Conservation (phyloP, 345 rosid species). For the Ailanthus altissimus region DNA sequence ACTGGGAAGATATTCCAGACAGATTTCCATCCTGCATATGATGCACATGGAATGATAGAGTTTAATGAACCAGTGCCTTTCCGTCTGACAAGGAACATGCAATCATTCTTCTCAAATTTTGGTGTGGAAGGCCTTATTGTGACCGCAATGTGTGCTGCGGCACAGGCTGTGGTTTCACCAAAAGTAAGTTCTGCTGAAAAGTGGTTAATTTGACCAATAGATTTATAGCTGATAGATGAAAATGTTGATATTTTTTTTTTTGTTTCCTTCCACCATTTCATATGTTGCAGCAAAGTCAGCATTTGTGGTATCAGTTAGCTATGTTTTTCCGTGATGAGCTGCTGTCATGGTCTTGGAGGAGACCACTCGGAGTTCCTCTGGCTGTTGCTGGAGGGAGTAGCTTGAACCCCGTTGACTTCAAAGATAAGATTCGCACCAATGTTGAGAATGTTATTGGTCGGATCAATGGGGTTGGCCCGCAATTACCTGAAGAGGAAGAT, state of each 20-base stretch:
- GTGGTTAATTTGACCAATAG: background rate
- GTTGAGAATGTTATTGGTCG: conserved; percentile 74
- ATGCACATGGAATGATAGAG: conserved; percentile 84
- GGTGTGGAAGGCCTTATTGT: conserved; percentile 97
- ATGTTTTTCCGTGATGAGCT: conserved; percentile 99
- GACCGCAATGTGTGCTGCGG: conserved; percentile 91
- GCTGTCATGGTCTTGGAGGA: conserved; percentile 93
- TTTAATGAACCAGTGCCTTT: conserved; percentile 94
- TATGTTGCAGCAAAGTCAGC: conserved; percentile 75
- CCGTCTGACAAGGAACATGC: conserved; percentile 98
- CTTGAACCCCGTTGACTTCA: conserved; percentile 74
- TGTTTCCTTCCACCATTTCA: background rate
- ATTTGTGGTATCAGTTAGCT: conserved; percentile 90
- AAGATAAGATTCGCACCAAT: conserved; percentile 70
- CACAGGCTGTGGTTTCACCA: conserved; percentile 89
- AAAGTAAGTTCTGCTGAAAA: conserved; percentile 51
- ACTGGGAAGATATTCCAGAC: conserved; percentile 95
- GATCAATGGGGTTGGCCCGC: conserved; percentile 80
- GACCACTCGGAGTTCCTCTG: conserved; percentile 74
- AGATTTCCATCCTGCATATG: conserved; percentile 98
- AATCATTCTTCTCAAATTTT: conserved; percentile 89
- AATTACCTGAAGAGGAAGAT: conserved; percentile 91
- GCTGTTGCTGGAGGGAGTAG: conserved; percentile 61
- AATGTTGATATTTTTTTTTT: conserved; percentile 7
- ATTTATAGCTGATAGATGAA: background rate